Conservation (phyloP, 805 yeast genomes). For the Starmerella scarabaei region DNA sequence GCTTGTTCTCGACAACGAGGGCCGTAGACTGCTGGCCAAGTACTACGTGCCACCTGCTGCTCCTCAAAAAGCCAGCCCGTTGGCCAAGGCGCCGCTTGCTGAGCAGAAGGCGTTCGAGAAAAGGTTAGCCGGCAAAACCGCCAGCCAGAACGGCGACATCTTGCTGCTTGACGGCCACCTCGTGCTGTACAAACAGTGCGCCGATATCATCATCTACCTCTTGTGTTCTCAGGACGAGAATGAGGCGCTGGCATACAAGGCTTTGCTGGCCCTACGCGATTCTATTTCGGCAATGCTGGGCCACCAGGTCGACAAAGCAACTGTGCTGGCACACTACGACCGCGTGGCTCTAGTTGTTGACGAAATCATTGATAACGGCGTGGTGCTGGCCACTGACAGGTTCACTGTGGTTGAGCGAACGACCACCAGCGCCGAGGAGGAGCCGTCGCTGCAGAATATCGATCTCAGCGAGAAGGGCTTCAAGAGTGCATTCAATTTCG, state of each 20-base stretch:
- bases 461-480: conserved; percentile 37
- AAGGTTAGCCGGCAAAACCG: conserved; percentile 58
- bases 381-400: conserved; percentile 80
- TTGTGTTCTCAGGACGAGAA: conserved; percentile 72
- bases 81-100: conserved; percentile 34
- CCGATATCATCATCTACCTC: conserved; percentile 60
- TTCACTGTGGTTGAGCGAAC: conserved; percentile 79
- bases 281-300: conserved; percentile 66
- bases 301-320: conserved; percentile 57
- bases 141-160: conserved; percentile 68
- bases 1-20: conserved; percentile 67
- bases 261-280: conserved; percentile 64
- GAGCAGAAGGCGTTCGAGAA: conserved; percentile 70
- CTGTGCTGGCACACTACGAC: conserved; percentile 73
- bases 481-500: conserved; percentile 76
- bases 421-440: conserved; percentile 70
- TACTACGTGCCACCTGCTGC: conserved; percentile 54
- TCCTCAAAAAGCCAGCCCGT: conserved; percentile 30
- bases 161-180: conserved; percentile 64
- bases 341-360: conserved; percentile 75
- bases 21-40: conserved; percentile 68
- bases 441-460: conserved; percentile 32
- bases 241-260: conserved; percentile 65
- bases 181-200: conserved; percentile 72
- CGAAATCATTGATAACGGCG: conserved; percentile 88